These are phyloP conservation scores for Phytophthora capsici DNA, from an alignment of 352 stramenopile species.

Conservation along the genomic window DNA sequence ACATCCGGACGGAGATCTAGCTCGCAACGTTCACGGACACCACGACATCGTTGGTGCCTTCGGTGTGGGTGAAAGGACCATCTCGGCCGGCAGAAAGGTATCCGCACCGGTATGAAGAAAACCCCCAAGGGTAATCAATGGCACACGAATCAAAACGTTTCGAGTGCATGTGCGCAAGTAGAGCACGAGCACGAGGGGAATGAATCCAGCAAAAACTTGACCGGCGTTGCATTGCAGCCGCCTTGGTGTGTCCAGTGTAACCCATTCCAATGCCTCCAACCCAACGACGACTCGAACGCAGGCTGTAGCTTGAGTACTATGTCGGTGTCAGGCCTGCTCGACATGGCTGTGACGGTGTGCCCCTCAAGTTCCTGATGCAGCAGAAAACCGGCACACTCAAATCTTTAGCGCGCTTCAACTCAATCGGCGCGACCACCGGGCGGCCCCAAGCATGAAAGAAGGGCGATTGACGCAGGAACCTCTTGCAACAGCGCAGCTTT, in stretches of 20 bases:
- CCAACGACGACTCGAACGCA: too few species aligned
- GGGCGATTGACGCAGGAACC: too few species aligned
- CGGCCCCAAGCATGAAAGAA: too few species aligned
- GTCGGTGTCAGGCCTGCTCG: neutral
- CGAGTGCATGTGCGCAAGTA: conserved; percentile 1
- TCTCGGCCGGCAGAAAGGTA: conserved; percentile 4
- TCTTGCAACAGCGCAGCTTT: too few species aligned
- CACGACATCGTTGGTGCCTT: conserved; percentile 25
- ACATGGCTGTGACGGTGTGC: conserved; percentile 2
- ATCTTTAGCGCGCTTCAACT: neutral
- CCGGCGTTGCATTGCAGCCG: neutral
- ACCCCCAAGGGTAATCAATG: too few species aligned
- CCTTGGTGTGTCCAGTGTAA: conserved; percentile 1
- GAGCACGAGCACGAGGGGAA: conserved; percentile 9
- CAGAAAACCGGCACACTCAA: conserved; percentile 18
- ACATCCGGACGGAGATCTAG: conserved; percentile 18
- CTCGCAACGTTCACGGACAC: conserved; percentile 21
- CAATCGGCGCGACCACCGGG: too few species aligned
- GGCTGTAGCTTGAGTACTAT: too few species aligned
- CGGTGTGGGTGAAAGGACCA: conserved; percentile 14
- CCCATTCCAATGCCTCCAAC: neutral
- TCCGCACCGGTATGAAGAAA: conserved; percentile 1
- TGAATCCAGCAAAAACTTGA: conserved; percentile 15
- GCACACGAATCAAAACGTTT: conserved; percentile 3
- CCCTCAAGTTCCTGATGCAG: conserved; percentile 6